These are phyloP conservation scores for Elongisporangium prolatum DNA, from an alignment of 352 stramenopile genomes.

Conservation along the genomic window DNA sequence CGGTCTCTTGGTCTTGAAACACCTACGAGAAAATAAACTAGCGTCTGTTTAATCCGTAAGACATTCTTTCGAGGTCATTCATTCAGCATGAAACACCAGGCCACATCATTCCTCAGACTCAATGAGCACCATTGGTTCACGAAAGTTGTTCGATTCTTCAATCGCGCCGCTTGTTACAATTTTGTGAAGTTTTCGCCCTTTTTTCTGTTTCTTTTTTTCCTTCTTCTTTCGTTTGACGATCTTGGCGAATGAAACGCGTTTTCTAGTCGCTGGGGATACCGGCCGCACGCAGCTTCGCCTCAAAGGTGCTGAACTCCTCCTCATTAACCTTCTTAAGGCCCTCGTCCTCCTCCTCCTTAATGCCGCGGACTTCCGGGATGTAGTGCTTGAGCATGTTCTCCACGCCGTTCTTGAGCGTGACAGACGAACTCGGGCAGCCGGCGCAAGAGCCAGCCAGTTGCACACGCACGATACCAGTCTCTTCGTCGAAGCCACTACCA, in stretches of 20 bases:
- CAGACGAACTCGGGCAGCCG: constrained; percentile 95
- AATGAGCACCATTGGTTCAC: neutral
- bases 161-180: neutral
- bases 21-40: neutral
- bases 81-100: neutral
- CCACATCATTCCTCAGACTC: neutral
- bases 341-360: constrained; percentile 80
- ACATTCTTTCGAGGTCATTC: neutral
- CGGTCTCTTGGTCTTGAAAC: neutral
- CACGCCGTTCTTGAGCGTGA: constrained; percentile 99
- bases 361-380: constrained; percentile 95
- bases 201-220: constrained; percentile 2
- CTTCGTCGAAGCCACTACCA: constrained; percentile 91
- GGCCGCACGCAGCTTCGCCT: constrained; percentile 76
- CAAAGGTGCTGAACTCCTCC: constrained; percentile 78
- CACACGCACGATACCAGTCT: constrained; percentile 88
- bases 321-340: constrained; percentile 73
- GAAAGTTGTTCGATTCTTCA: neutral
- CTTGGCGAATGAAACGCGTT: constrained; percentile 2
- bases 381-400: constrained; percentile 99
- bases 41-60: neutral
- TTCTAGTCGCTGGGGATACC: constrained; percentile 77
- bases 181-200: no score
- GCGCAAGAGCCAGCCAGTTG: constrained; percentile 95
- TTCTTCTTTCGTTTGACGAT: constrained; percentile 8